Conservation (phyloP, 176 grass and related monocot species). For the Luzula sylvatica region DNA sequence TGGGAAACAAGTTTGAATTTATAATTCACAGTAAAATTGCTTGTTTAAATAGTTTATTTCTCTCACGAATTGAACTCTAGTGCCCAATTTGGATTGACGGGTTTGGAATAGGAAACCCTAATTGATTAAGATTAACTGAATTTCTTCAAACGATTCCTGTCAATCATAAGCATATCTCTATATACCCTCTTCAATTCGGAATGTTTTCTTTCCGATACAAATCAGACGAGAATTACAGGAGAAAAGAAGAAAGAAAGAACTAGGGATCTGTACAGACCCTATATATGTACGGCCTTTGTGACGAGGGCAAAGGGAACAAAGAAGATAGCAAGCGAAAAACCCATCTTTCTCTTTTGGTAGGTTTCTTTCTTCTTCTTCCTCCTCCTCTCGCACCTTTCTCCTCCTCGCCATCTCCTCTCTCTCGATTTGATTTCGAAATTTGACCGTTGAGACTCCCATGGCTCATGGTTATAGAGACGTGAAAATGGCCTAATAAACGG, state of each 20-base stretch:
- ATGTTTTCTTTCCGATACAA: no score
- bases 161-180: no score
- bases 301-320: conserved; percentile 60
- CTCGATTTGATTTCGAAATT: conserved; percentile 10
- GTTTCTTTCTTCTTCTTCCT: neutral
- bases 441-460: conserved; percentile 36
- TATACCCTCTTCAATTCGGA: no score
- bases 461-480: no score
- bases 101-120: neutral
- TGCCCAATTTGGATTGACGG: neutral
- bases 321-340: conserved; percentile 92
- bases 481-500: no score
- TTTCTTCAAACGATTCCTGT: neutral
- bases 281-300: conserved; percentile 70
- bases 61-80: no score
- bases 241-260: neutral
- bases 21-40: no score
- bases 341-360: conserved; percentile 4
- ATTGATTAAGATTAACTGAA: neutral
- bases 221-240: neutral
- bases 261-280: conserved; percentile 23
- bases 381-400: conserved; percentile 16
- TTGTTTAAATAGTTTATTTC: no score
- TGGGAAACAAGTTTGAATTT: no score
- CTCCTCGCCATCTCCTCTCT: neutral